phyloP scores from a whole-genome alignment of 176 grass and related monocot genomes.

The Poa annua region DNA sequence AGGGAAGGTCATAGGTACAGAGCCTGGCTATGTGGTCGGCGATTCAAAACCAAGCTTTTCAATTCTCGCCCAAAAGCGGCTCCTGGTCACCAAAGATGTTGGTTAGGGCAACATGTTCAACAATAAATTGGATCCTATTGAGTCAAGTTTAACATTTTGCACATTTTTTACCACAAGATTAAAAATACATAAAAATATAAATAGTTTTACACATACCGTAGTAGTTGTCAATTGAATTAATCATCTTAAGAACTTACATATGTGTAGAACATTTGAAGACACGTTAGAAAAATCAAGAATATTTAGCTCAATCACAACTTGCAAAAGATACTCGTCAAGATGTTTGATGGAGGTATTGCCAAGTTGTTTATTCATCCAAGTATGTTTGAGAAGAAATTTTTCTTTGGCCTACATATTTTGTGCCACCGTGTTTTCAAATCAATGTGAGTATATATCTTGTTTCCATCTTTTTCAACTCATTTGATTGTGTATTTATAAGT shows the following conservation, averaged over 20 bases:
- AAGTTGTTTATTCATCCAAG: background rate
- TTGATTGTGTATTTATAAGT: background rate
- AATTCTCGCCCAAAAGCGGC: background rate
- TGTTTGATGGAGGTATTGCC: background rate
- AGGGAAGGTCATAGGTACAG: background rate
- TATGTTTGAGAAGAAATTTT: background rate
- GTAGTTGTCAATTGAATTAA: too few relatives aligned
- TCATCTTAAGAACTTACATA: background rate
- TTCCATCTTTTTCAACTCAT: background rate
- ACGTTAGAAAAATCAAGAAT: background rate
- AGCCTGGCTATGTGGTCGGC: background rate
- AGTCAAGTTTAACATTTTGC: background rate
- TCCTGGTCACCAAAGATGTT: background rate
- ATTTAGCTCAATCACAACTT: background rate
- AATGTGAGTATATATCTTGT: background rate
- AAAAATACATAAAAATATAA: background rate
- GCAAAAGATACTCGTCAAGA: background rate
- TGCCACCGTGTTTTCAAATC: background rate
- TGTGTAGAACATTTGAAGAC: background rate
- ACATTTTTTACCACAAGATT: background rate
- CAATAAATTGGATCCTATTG: background rate
- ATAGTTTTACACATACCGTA: too few relatives aligned
- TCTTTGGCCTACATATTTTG: background rate
- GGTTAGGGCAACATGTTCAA: background rate
- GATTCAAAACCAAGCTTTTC: background rate